phyloP scores from a whole-genome alignment of 1,284 basidiomycete species.

The Ceratobasidium sp. region DNA sequence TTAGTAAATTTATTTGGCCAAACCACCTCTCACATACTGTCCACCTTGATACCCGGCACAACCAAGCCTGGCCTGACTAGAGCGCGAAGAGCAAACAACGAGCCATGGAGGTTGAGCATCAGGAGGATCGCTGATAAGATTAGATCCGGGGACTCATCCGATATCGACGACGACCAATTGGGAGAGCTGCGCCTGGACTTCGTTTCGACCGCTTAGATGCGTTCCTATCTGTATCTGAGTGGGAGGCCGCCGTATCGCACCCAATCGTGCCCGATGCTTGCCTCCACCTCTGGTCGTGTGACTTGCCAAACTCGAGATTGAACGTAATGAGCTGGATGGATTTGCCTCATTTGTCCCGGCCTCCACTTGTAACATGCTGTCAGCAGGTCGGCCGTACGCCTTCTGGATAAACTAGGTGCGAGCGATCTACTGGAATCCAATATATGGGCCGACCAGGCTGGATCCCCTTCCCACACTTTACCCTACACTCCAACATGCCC shows the following conservation, averaged over 20 bases:
- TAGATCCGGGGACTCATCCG: background rate
- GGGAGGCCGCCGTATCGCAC: slow-evolving; percentile 1
- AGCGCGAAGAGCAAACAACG: slow-evolving; percentile 78
- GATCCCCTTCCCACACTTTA: background rate
- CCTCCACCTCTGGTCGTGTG: background rate
- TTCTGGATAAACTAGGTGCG: background rate
- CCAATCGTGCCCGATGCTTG: background rate
- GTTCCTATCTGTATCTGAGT: slow-evolving; percentile 7
- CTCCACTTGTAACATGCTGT: slow-evolving; percentile 10
- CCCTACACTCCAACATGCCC: background rate
- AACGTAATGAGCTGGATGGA: slow-evolving; percentile 5
- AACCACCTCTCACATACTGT: slow-evolving; percentile 64
- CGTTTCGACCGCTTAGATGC: slow-evolving; percentile 17
- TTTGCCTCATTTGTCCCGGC: slow-evolving; percentile 2
- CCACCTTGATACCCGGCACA: slow-evolving; percentile 75
- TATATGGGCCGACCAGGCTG: background rate
- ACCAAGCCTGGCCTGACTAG: slow-evolving; percentile 77
- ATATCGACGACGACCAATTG: background rate
- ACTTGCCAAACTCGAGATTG: background rate
- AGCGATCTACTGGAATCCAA: background rate
- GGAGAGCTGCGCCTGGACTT: slow-evolving; percentile 1
- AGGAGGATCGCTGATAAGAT: slow-evolving; percentile 7
- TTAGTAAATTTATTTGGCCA: slow-evolving; percentile 8
- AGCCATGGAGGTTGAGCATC: slow-evolving; percentile 72
- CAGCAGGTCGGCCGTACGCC: background rate